Percentiles rank a stretch among this genome's conserved stretches.
Conservation (phyloP, 148 eudicot genomes). For the Heliosperma pusillum region DNA sequence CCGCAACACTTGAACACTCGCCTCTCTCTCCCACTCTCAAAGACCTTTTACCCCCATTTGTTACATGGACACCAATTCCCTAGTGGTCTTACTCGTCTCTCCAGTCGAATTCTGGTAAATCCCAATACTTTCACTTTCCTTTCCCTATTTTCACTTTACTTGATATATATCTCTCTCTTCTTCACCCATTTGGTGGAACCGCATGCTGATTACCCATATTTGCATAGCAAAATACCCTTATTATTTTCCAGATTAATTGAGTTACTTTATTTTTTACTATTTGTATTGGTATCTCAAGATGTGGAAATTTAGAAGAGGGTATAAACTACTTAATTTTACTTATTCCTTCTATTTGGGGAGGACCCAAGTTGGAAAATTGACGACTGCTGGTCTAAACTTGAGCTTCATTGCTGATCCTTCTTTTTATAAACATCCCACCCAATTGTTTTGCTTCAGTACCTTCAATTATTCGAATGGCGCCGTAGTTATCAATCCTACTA, state of each 20-base stretch:
- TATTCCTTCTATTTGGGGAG: slow-evolving; percentile 19
- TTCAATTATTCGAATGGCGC: slow-evolving; percentile 13
- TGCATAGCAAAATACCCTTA: neutral
- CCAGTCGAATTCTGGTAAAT: too few species aligned
- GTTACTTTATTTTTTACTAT: neutral
- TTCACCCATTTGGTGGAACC: too few species aligned
- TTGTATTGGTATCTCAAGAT: neutral
- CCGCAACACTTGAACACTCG: too few species aligned
- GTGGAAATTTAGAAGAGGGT: slow-evolving; percentile 39
- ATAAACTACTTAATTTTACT: slow-evolving; percentile 23
- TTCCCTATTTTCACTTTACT: too few species aligned
- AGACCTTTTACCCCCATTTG: too few species aligned
- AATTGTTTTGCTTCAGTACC: slow-evolving; percentile 20
- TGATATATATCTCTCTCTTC: too few species aligned
- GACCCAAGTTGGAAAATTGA: slow-evolving; percentile 20
- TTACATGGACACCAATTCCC: too few species aligned
- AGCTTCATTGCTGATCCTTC: slow-evolving; percentile 18
- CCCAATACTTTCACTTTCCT: too few species aligned
- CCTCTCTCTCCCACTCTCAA: too few species aligned
- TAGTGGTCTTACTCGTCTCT: too few species aligned
- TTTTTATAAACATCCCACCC: slow-evolving; percentile 14
- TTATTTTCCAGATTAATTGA: neutral
- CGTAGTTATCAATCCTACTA: neutral
- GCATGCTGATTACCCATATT: too few species aligned
- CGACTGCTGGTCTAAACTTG: slow-evolving; percentile 2